Conservation (phyloP, 176 grass and related monocot species). For the Tuctoria greenei region DNA sequence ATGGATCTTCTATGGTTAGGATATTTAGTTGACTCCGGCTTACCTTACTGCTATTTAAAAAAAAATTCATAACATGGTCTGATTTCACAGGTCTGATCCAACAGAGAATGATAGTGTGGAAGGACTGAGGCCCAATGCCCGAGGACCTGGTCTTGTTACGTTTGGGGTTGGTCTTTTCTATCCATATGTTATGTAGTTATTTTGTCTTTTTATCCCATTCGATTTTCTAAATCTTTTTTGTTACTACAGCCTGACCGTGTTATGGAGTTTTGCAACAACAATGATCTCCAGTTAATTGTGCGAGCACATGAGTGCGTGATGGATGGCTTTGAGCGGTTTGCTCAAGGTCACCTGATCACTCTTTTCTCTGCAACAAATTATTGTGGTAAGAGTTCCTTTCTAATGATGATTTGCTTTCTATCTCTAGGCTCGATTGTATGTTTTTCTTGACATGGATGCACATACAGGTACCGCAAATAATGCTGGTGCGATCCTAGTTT, state of each 20-base stretch:
- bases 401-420: neutral
- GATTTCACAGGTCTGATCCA: conserved; percentile 87
- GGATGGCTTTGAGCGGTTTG: conserved; percentile 99
- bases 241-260: conserved; percentile 92
- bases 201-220: conserved; percentile 6
- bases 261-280: conserved; percentile 99
- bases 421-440: neutral
- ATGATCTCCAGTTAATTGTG: conserved; percentile 95
- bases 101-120: conserved; percentile 99
- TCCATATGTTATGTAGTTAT: neutral
- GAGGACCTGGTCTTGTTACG: conserved; percentile 96
- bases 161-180: conserved; percentile 78
- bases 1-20: conserved; percentile 96
- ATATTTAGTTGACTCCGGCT: conserved; percentile 11
- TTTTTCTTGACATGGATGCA: conserved; percentile 27
- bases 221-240: conserved; percentile 35
- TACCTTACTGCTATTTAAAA: neutral
- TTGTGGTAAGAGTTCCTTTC: conserved; percentile 60
- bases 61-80: conserved; percentile 26
- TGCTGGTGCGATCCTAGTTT: conserved; percentile 94
- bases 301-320: conserved; percentile 98
- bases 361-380: conserved; percentile 99
- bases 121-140: conserved; percentile 91
- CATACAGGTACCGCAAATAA: conserved; percentile 95
- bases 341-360: conserved; percentile 98